These are phyloP conservation scores for Arachnopeziza araneosa DNA, from an alignment of 2,329 filamentous ascomycete species.

Conservation along the genomic window DNA sequence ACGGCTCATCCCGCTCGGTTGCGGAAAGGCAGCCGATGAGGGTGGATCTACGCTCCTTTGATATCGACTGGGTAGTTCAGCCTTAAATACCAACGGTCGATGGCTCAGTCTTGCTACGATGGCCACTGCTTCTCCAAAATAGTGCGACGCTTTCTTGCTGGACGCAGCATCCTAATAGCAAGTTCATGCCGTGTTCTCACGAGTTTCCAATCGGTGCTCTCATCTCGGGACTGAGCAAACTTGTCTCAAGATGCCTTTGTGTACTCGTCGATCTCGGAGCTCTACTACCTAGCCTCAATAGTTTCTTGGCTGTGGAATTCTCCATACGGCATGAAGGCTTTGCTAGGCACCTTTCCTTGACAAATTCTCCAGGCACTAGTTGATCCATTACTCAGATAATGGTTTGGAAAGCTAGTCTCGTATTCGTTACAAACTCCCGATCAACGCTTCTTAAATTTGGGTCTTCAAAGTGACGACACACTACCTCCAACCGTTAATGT, in stretches of 20 bases:
- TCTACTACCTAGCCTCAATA: neutral
- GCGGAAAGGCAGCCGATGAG: no score
- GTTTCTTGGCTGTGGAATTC: neutral
- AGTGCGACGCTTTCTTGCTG: neutral
- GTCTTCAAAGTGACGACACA: neutral
- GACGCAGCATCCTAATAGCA: neutral
- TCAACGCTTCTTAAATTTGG: neutral
- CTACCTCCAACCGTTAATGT: neutral
- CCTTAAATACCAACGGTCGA: no score
- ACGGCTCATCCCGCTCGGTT: no score
- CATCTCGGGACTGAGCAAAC: no score
- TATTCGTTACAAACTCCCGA: neutral
- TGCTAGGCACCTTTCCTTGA: neutral
- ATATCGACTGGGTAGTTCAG: no score
- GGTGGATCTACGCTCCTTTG: no score
- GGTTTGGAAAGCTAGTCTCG: neutral
- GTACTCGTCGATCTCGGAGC: no score
- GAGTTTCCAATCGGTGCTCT: neutral
- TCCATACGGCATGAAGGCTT: neutral
- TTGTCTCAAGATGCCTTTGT: no score
- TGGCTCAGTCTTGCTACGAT: no score
- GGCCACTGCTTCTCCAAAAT: neutral
- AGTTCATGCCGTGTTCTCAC: neutral
- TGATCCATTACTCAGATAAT: neutral
- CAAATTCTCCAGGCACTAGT: neutral